Percentiles rank a stretch among this genome's conserved stretches.
These are phyloP conservation scores for Termitomyces sp. DNA, from an alignment of 768 basidiomycete genomes.

Conservation along the genomic window DNA sequence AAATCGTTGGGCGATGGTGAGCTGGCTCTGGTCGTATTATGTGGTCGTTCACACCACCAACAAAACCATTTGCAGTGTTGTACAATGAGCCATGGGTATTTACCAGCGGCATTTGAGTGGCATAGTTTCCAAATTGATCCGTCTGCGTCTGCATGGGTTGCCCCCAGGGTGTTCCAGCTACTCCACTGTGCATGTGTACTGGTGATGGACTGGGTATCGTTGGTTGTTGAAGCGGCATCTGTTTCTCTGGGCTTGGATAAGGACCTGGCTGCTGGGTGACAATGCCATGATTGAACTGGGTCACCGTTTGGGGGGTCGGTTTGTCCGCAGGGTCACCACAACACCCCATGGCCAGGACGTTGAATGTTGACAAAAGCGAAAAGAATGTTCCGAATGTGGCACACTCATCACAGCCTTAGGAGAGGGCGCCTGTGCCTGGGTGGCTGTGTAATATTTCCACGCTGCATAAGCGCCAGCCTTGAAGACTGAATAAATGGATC, in stretches of 20 bases:
- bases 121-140: slow-evolving; percentile 25
- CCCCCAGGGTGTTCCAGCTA: slow-evolving; percentile 22
- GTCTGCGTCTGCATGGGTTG: slow-evolving; percentile 34
- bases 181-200: slow-evolving; percentile 14
- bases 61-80: slow-evolving; percentile 18
- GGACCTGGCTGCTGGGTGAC: slow-evolving; percentile 52
- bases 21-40: slow-evolving; percentile 28
- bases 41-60: slow-evolving; percentile 20
- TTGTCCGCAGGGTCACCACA: slow-evolving; percentile 47
- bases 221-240: slow-evolving; percentile 37
- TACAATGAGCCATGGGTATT: slow-evolving; percentile 20
- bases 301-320: slow-evolving; percentile 26
- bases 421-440: slow-evolving; percentile 19
- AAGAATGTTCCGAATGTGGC: slow-evolving; percentile 1
- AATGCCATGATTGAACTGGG: slow-evolving; percentile 21
- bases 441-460: slow-evolving; percentile 22
- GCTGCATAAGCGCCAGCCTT: background rate
- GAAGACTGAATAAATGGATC: background rate
- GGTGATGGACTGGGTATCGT: slow-evolving; percentile 30
- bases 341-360: slow-evolving; percentile 49
- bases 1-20: slow-evolving; percentile 16
- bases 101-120: slow-evolving; percentile 12
- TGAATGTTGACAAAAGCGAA: slow-evolving; percentile 3
- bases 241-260: slow-evolving; percentile 37
- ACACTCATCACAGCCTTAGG: slow-evolving; percentile 7